Evolutionary conservation across 1,284 basidiomycete species (phyloP), one percentile per base, ranked within the genome.

Genomic region (Ceratobasidium sp.): DNA sequence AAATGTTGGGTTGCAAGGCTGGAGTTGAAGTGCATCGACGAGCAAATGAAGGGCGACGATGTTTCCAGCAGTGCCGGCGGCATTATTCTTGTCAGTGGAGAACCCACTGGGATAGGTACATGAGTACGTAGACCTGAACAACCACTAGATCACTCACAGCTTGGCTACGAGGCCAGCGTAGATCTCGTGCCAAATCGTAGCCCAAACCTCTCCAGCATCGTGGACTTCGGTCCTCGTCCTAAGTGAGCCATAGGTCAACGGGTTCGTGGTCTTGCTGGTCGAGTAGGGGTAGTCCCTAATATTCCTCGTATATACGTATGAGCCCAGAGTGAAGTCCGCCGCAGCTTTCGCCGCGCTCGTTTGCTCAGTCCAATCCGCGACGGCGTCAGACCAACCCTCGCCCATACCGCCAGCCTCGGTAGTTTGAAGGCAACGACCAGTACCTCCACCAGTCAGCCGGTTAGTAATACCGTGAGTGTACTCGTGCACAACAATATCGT

Each of bases 1-100:
- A 43, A 73, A 70, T 1, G 73, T 72, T 4, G 74, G 73, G 45
- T 39, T 71, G 70, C 74, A 75, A 26, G 74, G 74, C 58, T 75
- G 73, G 41, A 75, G 52, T 18, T 62, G 50, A 18, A 75, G 50
- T 16, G 41, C 64, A 39, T 72, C 69, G 30, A 74, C 46, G 32
- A 72, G 16, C 36, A 74, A 32, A 41, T 72, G 73, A 3, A 73
- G 55, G 26, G 62, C 73, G 18, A 73, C 67, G 28, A 73, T 73
- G 53, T 75, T 71, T 50, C 74, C 65, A 16, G 60, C 72, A n/a
- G 72, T 58, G 23, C 58, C 36, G 41, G 57, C 41, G 3, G 69
- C 18, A 26, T 72, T 48, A 28, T 58, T 43, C 50, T 62, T 57
- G 14, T 64, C 39, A 16, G 30, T 41, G 10, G 73, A 71, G 60